A percentile compares a stretch with the other conserved stretches of the same genome.
These are phyloP conservation scores for Xylariaceae sp. DNA, from an alignment of 2,329 filamentous ascomycete genomes.

Conservation along the genomic window DNA sequence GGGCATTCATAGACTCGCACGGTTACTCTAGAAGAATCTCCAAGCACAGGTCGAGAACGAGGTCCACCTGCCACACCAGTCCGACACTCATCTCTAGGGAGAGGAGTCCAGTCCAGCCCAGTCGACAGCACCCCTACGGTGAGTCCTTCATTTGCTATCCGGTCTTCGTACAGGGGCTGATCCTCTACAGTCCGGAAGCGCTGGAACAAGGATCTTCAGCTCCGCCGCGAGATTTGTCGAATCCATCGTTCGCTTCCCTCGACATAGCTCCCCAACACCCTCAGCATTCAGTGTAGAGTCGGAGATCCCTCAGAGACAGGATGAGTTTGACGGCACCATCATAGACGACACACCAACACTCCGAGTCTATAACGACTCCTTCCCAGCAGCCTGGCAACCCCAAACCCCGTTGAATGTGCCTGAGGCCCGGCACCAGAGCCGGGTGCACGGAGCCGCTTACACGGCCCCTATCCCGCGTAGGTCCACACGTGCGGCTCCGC, in stretches of 20 bases:
- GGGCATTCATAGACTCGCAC: constrained; percentile 14
- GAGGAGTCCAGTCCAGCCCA: constrained; percentile 7
- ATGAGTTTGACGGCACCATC: constrained; percentile 13
- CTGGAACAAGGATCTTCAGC: constrained; percentile 22
- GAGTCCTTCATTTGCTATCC: neutral
- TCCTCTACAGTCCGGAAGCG: constrained; percentile 16
- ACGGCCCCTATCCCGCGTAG: constrained; percentile 37
- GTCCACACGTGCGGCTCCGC: constrained; percentile 11
- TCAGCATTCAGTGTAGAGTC: constrained; percentile 9
- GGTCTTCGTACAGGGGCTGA: constrained; percentile 3
- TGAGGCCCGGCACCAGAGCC: constrained; percentile 44
- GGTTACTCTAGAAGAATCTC: constrained; percentile 7
- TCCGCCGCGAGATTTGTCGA: constrained; percentile 27
- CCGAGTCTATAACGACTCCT: constrained; percentile 44
- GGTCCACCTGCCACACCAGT: constrained; percentile 24
- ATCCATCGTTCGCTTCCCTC: constrained; percentile 22
- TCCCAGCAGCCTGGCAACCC: constrained; percentile 43
- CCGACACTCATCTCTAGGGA: constrained; percentile 21
- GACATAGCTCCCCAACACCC: constrained; percentile 17
- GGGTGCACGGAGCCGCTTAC: constrained; percentile 39
- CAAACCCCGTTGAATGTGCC: constrained; percentile 49
- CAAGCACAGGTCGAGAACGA: constrained; percentile 6
- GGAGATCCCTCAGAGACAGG: constrained; percentile 11
- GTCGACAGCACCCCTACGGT: constrained; percentile 11
- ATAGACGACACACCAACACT: constrained; percentile 26